A percentile compares a stretch with the other conserved stretches of the same genome.
Evolutionary conservation across 2,329 filamentous ascomycete species (phyloP).

Genomic region (Pseudogymnoascus sp.): DNA sequence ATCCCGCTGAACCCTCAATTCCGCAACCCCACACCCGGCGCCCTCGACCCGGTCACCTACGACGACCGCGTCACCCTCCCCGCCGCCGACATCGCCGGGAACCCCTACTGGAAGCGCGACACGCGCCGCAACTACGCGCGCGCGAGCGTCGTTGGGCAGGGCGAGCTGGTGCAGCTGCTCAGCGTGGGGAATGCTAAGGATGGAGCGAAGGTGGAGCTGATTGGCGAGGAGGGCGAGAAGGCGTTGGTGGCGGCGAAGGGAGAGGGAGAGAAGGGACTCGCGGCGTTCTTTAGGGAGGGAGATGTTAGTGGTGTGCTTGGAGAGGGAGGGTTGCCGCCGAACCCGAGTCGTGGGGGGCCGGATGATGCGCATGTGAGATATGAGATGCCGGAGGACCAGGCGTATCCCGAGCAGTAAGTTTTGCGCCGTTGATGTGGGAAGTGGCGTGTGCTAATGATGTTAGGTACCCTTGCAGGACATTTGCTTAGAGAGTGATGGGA

Average conservation of each 20-base stretch:
- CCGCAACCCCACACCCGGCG: conserved; percentile 77
- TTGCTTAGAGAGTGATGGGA: conserved; percentile 37
- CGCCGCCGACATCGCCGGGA: conserved; percentile 82
- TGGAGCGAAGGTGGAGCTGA: conserved; percentile 69
- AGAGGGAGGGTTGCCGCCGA: conserved; percentile 74
- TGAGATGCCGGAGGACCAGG: conserved; percentile 53
- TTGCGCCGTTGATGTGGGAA: conserved; percentile 4
- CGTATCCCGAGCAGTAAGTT: conserved; percentile 63
- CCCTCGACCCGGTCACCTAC: conserved; percentile 61
- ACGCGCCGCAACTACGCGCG: conserved; percentile 72
- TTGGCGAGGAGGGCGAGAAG: conserved; percentile 67
- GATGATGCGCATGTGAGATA: conserved; percentile 60
- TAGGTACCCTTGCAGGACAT: conserved; percentile 58
- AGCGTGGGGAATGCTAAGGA: conserved; percentile 71
- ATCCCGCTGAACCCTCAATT: conserved; percentile 88
- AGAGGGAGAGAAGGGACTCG: conserved; percentile 65
- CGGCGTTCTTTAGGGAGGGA: conserved; percentile 64
- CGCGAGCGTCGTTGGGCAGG: conserved; percentile 72
- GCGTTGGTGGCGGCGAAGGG: conserved; percentile 66
- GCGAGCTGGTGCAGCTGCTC: conserved; percentile 77
- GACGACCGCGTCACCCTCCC: conserved; percentile 76
- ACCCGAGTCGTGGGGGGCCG: conserved; percentile 57
- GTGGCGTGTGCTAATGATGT: conserved; percentile 25
- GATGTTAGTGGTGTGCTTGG: conserved; percentile 55
- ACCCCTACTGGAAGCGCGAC: conserved; percentile 96